Percentiles rank a stretch among this genome's conserved stretches.
Evolutionary conservation across 2,329 filamentous ascomycete genomes (phyloP).

Genomic region (Pseudocercospora fuligena): DNA sequence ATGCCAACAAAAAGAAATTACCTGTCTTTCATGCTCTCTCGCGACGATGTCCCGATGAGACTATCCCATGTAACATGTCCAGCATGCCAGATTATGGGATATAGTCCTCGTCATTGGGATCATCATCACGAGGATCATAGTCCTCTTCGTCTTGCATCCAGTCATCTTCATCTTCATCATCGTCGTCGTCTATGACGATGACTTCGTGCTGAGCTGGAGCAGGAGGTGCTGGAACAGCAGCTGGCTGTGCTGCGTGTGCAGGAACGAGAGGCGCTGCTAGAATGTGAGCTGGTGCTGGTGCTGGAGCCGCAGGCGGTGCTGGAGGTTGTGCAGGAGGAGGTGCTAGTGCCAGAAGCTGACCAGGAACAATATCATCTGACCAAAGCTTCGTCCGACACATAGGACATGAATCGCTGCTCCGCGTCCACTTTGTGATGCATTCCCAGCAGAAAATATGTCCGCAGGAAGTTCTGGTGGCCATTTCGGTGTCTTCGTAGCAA

Average conservation of each 20-base stretch:
- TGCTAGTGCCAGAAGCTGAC: too few species aligned
- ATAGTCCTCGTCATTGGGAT: background rate
- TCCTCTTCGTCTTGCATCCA: background rate
- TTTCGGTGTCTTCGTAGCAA: background rate
- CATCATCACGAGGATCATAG: background rate
- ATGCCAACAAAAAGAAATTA: too few species aligned
- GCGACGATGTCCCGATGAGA: background rate
- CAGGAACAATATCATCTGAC: background rate
- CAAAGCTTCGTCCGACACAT: background rate
- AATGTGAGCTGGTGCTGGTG: background rate
- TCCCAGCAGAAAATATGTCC: background rate
- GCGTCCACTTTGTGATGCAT: background rate
- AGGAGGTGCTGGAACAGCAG: background rate
- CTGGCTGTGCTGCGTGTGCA: too few species aligned
- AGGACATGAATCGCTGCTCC: background rate
- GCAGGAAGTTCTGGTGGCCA: background rate
- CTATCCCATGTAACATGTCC: background rate
- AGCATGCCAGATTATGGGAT: background rate
- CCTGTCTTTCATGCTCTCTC: too few species aligned
- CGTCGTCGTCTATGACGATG: background rate
- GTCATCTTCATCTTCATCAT: background rate
- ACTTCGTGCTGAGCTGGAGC: background rate
- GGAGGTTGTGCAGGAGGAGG: too few species aligned
- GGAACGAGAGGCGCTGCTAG: too few species aligned
- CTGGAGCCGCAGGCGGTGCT: too few species aligned